Evolutionary conservation across 768 basidiomycete species (phyloP).

Genomic region (Mycena galericulata): DNA sequence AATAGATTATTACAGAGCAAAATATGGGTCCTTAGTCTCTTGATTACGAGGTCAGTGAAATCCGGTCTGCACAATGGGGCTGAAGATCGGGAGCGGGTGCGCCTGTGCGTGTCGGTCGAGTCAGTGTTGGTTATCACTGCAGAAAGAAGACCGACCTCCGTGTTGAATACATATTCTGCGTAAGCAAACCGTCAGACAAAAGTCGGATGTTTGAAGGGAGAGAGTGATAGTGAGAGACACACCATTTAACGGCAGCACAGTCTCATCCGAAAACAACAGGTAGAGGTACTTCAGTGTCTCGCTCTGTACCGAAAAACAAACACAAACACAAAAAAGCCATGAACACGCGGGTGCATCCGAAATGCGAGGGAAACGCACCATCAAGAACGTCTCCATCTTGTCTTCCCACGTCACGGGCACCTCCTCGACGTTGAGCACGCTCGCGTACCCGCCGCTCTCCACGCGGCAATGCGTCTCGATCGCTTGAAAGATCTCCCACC

Average conservation of each 20-base stretch:
- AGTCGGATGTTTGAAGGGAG: background rate
- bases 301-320: slow-evolving; percentile 59
- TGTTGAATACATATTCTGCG: slow-evolving; percentile 92
- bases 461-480: slow-evolving; percentile 88
- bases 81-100: slow-evolving; percentile 54
- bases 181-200: background rate
- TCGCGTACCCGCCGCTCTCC: slow-evolving; percentile 85
- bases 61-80: slow-evolving; percentile 8
- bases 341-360: background rate
- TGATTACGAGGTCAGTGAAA: background rate
- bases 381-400: slow-evolving; percentile 95
- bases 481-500: slow-evolving; percentile 91
- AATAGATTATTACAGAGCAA: too few species aligned
- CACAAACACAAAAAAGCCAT: background rate
- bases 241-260: slow-evolving; percentile 79
- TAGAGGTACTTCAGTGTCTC: slow-evolving; percentile 94
- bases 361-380: slow-evolving; percentile 62
- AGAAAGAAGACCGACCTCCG: slow-evolving; percentile 67
- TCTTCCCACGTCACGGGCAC: slow-evolving; percentile 78
- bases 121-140: slow-evolving; percentile 19
- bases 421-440: slow-evolving; percentile 86
- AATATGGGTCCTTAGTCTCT: too few species aligned
- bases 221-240: slow-evolving; percentile 47
- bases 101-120: slow-evolving; percentile 30
- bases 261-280: slow-evolving; percentile 82